Percentiles rank a stretch among this genome's conserved stretches.
phyloP scores from a whole-genome alignment of 2,329 filamentous ascomycete species.

The Sarocladium brachiariae region DNA sequence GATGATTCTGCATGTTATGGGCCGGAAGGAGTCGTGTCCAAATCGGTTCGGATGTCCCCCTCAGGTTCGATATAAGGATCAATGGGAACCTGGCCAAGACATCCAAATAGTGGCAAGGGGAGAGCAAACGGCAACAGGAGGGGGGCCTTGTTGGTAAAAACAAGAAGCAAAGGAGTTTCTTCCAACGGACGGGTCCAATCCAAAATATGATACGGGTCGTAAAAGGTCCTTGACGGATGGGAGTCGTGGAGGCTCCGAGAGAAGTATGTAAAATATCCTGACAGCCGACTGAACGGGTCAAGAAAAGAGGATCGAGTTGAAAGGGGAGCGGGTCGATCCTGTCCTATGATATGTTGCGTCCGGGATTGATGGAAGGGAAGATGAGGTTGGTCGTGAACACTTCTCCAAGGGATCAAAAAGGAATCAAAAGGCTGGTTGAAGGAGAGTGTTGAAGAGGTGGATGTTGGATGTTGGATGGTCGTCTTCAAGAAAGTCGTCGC shows the following conservation, averaged over 20 bases:
- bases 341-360: slow-evolving; percentile 12
- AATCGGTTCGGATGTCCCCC: slow-evolving; percentile 13
- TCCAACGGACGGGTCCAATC: slow-evolving; percentile 3
- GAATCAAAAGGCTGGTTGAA: slow-evolving; percentile 24
- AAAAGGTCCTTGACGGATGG: slow-evolving; percentile 7
- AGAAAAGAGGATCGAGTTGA: slow-evolving; percentile 18
- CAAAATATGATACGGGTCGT: slow-evolving; percentile 8
- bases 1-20: slow-evolving; percentile 53
- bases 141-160: neutral
- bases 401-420: neutral
- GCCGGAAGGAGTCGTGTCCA: slow-evolving; percentile 14
- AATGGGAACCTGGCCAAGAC: slow-evolving; percentile 3
- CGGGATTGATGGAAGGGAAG: slow-evolving; percentile 17
- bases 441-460: slow-evolving; percentile 31
- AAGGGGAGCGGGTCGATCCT: neutral
- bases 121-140: neutral
- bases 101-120: neutral
- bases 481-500: slow-evolving; percentile 6
- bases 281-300: slow-evolving; percentile 48
- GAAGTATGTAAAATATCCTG: slow-evolving; percentile 16
- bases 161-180: slow-evolving; percentile 4
- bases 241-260: slow-evolving; percentile 2
- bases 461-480: slow-evolving; percentile 13
- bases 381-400: neutral
- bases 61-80: slow-evolving; percentile 16